Evolutionary conservation across 1,284 basidiomycete species (phyloP), one percentile per base, ranked within the genome.

Genomic region (Ustilago hordei): DNA sequence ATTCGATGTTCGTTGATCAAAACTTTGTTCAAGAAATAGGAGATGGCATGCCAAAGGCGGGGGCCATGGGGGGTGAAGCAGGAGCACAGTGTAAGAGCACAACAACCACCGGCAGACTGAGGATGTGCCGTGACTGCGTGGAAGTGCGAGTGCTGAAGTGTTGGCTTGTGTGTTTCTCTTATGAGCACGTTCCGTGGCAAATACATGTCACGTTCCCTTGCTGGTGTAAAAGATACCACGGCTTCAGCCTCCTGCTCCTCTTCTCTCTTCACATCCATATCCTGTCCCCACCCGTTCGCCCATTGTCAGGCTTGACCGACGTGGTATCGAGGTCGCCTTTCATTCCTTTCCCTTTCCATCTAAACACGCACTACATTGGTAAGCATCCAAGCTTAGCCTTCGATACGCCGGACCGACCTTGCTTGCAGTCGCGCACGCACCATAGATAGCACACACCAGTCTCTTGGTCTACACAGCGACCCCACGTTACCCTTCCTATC

Each of bases 101-200:
- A 38, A n/a, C 36, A 32, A 53, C 43, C 53, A 28, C 9, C 15
- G 41, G 52, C 53, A 55, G 53, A 62, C 48, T 62, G 47, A 53
- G 39, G 17, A 2, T 23, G 23, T 23, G 23, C 23, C 23, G 23
- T 23, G 23, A 23, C 23, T 2, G 23, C 2, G 23, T 23, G 23
- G 23, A 23, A 23, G 23, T 28, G 3, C 3, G 23, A 13, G 32
- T 36, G 53, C 53, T 17, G 19, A 17, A 28, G 13, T 19, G 34
- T 53, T 8, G 7, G 31, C n/a, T 17, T 34, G 52, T 35, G 53
- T 36, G 53, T 55, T 15, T 23, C n/a, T n/a, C 1, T 47, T 47
- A 55, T 47, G 60, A 63, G 69, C 69, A 72, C 69, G 69, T 72
- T 72, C 69, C 69, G 60, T 55, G 56, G 43, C 64, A 12, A 62